Base-by-base conservation (phyloP, 75 land plant genomes). In the Selaginella moellendorffii region DNA sequence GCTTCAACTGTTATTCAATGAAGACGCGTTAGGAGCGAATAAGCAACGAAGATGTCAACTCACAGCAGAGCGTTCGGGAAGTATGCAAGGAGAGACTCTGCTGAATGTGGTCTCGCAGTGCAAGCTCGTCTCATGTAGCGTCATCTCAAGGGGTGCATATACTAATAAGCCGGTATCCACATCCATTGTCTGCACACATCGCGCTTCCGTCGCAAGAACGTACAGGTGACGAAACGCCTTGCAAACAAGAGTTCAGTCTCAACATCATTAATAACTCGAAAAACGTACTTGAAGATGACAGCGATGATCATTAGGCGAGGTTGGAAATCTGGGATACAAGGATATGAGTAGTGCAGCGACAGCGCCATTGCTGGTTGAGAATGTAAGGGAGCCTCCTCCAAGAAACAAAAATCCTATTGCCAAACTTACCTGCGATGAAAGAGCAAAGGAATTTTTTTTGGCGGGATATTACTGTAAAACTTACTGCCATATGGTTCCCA, bases 361-460 rank as follows among this genome's bases (percentile, higher is more conserved):
- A 54, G 97, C 76, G 73, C 79, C 77, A 65, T 86, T 86, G 70
- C 73, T 77, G 19, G 99, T 95, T 54, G 97, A 81, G 72, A 95
- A 95, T 2, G 91, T 86, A 30, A 76, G 76, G 66, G 68, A 77
- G 8, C 99, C 99, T n/a, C 92, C 99, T 20, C 99, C 99, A 71
- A 95, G 82, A 72, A 95, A 95, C 69, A 95, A 69, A 77, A 95
- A 95, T 1, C 99, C 99, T 67, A 90, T 90, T 1, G 91, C 92
- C 74, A 95, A 82, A 78, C 89, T 91, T 26, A 91, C 81, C 97
- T 91, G 71, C n/a, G 65, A 30, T 25, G 12, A 53, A 29, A 8
- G 24, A 20, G 59, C 8, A 56, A 24, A 19, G n/a, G n/a, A n/a
- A n/a, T n/a, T 20, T n/a, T 8, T 56, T 8, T 2, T 20, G n/a